Base-by-base conservation (phyloP, 2,329 filamentous ascomycete species). In the Pseudovirgaria hyperparasitica region DNA sequence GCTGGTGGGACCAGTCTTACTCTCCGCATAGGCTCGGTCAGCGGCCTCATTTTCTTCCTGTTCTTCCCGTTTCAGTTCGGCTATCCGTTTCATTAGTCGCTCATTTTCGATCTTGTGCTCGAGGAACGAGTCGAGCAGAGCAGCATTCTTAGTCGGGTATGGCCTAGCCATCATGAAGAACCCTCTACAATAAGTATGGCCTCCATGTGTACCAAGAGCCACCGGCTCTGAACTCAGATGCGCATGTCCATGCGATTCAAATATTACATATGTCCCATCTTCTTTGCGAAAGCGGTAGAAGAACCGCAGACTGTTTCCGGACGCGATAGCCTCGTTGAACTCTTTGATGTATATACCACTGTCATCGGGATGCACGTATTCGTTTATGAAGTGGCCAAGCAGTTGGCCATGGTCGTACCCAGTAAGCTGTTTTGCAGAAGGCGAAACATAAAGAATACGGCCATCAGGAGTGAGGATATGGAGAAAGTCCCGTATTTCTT, bases 21-120 rank as follows among this genome's bases (percentile, higher is more conserved):
- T 72, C 41, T 65, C 68, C 22, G 61, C 48, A 62, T 70, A 76
- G 23, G 74, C 65, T 22, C 30, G 35, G 32, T 74, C 68, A 27
- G 72, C 68, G 31, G 74, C 70, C 32, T 80, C 77, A 10, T 67
- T 65, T 34, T 92, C 86, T 29, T 86, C 81, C 30, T 77, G 73
- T 51, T 94, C 87, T 52, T 94, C 87, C 34, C 71, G 69, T 40
- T 81, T 82, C 29, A 94, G 62, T 54, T 92, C 84, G 11, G 78
- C 75, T 35, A 96, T 92, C 22, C 82, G 74, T 41, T 82, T 79
- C 43, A 73, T 75, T 25, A 96, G 57, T 4, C 86, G 72, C 58
- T 93, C 85, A 44, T 94, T 93, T 52, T 94, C 87, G 29, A 93
- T 87, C 55, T 94, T 94, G 59, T 94, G 86, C 51, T 96, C 87